Percentiles rank a stretch among this genome's conserved stretches.
These are phyloP conservation scores for Auricularia heimuer DNA, from an alignment of 768 basidiomycete genomes.

Conservation along the genomic window DNA sequence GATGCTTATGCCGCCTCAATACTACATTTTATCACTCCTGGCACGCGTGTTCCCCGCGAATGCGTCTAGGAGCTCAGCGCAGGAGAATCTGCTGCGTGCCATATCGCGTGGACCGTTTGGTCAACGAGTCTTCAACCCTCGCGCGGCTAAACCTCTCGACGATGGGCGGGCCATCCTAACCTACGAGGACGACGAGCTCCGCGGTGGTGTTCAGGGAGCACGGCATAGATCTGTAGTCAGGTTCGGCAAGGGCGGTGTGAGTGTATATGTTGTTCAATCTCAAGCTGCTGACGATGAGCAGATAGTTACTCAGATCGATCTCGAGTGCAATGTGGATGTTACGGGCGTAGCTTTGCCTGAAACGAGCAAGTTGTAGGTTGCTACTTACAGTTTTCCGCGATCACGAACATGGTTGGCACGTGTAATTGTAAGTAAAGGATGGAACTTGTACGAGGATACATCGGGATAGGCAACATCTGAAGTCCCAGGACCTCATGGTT, in stretches of 20 bases:
- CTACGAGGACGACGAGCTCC: conserved; percentile 62
- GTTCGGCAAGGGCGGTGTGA: conserved; percentile 40
- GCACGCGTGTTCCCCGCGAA: conserved; percentile 39
- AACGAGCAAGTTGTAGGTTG: background rate
- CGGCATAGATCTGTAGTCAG: conserved; percentile 48
- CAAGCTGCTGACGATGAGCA: background rate
- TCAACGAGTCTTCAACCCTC: conserved; percentile 49
- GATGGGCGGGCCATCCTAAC: conserved; percentile 41
- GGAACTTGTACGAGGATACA: too few relatives aligned
- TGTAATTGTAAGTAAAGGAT: too few relatives aligned
- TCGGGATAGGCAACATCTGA: too few relatives aligned
- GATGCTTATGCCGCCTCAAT: conserved; percentile 64
- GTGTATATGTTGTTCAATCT: conserved; percentile 14
- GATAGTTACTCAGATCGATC: background rate
- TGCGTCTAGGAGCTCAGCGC: conserved; percentile 29
- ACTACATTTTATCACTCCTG: conserved; percentile 56
- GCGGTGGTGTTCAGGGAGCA: conserved; percentile 49
- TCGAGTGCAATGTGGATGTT: background rate
- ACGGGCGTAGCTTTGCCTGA: background rate
- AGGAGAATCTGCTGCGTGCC: conserved; percentile 34
- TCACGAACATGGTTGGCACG: too few relatives aligned
- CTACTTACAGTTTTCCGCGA: too few relatives aligned
- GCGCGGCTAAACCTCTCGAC: conserved; percentile 27
- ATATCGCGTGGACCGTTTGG: conserved; percentile 53
- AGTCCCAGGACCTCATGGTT: too few relatives aligned